These are phyloP conservation scores for Agapanthus africanus DNA, from an alignment of 106 monocot genomes.

Conservation along the genomic window DNA sequence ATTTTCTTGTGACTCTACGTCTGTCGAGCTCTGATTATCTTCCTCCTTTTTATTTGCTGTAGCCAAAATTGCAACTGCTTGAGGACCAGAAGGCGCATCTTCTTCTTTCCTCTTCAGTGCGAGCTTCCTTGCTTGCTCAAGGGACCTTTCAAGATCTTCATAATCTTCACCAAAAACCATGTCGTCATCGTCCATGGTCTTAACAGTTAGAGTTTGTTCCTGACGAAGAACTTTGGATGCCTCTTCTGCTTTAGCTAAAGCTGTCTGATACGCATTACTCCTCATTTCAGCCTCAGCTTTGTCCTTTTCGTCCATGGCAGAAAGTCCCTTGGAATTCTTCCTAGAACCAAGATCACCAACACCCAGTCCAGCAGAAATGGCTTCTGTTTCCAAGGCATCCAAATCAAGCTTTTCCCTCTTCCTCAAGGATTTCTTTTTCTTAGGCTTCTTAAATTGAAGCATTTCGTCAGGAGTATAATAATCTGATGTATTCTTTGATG, in stretches of 20 bases:
- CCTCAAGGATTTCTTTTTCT: conserved; percentile 92
- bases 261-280: conserved; percentile 67
- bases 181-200: conserved; percentile 35
- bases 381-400: conserved; percentile 93
- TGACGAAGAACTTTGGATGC: conserved; percentile 55
- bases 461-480: conserved; percentile 89
- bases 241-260: conserved; percentile 84
- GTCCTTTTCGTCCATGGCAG: conserved; percentile 49
- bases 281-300: conserved; percentile 54
- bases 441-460: conserved; percentile 95
- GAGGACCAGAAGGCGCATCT: conserved; percentile 39
- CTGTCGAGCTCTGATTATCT: conserved; percentile 8
- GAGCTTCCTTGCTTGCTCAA: conserved; percentile 83
- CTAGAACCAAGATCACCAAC: conserved; percentile 75
- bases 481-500: conserved; percentile 61
- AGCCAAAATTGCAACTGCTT: conserved; percentile 50
- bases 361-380: conserved; percentile 65
- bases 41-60: conserved; percentile 35
- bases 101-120: conserved; percentile 60
- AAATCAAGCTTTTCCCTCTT: conserved; percentile 86
- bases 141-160: conserved; percentile 86
- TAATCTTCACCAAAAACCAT: conserved; percentile 93
- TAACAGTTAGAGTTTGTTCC: conserved; percentile 34
- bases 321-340: conserved; percentile 43
- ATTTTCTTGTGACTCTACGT: conserved; percentile 39